A percentile compares a stretch with the other conserved stretches of the same genome.
Evolutionary conservation across 495 filamentous ascomycete species (phyloP).

Genomic region (Talaromyces trachyspermus): DNA sequence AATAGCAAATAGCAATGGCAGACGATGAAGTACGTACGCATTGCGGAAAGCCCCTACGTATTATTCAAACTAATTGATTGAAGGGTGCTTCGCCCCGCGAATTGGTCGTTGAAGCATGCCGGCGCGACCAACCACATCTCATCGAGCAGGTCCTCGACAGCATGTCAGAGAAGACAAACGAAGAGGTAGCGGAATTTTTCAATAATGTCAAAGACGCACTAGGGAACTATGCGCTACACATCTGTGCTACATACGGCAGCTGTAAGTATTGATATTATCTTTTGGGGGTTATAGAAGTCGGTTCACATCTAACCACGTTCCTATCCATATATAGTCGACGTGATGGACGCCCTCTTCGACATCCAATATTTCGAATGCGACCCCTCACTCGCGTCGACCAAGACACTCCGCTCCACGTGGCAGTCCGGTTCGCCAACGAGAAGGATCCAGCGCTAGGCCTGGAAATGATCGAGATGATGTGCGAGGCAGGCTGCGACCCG

Average conservation of each 20-base stretch:
- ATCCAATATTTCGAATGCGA: constrained; percentile 93
- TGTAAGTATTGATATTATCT: constrained; percentile 47
- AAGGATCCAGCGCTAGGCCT: constrained; percentile 57
- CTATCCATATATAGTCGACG: constrained; percentile 55
- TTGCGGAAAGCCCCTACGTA: too few species aligned
- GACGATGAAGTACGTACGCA: constrained; percentile 30
- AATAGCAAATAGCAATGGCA: constrained; percentile 30
- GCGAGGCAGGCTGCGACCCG: constrained; percentile 85
- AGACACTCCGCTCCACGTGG: constrained; percentile 86
- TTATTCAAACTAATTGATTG: constrained; percentile 2
- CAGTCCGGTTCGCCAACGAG: constrained; percentile 75
- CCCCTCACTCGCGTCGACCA: constrained; percentile 71
- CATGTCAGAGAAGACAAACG: constrained; percentile 38
- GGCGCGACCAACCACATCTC: constrained; percentile 83
- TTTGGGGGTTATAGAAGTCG: not conserved
- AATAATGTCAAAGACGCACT: constrained; percentile 78
- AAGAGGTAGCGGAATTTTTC: constrained; percentile 60
- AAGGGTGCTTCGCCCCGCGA: constrained; percentile 84
- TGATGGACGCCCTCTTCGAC: constrained; percentile 88
- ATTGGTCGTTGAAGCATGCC: constrained; percentile 85
- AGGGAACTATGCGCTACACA: constrained; percentile 81
- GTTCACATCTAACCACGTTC: not conserved
- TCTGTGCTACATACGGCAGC: constrained; percentile 78
- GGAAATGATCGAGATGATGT: constrained; percentile 76
- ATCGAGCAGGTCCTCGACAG: constrained; percentile 51